Evolutionary conservation across 768 basidiomycete genomes (phyloP).

Genomic region (Termitomyces sp.): DNA sequence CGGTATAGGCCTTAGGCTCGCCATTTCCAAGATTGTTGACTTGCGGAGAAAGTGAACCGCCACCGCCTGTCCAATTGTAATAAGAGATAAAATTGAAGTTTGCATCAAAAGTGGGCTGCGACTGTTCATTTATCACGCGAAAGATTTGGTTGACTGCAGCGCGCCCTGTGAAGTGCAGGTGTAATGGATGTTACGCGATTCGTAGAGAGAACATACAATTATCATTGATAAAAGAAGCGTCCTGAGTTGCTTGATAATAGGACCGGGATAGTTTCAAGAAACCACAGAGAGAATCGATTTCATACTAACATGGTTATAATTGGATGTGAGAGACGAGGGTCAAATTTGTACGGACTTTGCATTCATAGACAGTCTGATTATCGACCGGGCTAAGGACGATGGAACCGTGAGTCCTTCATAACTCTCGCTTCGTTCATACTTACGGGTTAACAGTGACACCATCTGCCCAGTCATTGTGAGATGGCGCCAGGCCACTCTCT

Average conservation of each 20-base stretch:
- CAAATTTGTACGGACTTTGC: slow-evolving; percentile 47
- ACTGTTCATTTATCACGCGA: slow-evolving; percentile 72
- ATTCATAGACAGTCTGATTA: slow-evolving; percentile 70
- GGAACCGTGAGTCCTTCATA: background rate
- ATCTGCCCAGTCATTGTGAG: slow-evolving; percentile 64
- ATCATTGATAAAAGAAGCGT: slow-evolving; percentile 63
- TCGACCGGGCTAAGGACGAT: slow-evolving; percentile 48
- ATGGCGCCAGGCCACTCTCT: slow-evolving; percentile 60
- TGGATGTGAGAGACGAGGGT: background rate
- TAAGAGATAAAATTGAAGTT: slow-evolving; percentile 71
- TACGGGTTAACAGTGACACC: slow-evolving; percentile 72
- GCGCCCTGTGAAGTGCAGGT: slow-evolving; percentile 41
- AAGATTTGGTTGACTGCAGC: slow-evolving; percentile 67
- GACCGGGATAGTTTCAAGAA: slow-evolving; percentile 74
- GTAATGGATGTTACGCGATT: background rate
- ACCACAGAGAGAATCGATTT: slow-evolving; percentile 73
- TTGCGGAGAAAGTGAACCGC: slow-evolving; percentile 54
- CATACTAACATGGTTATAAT: slow-evolving; percentile 41
- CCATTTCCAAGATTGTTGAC: slow-evolving; percentile 68
- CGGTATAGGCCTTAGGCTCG: slow-evolving; percentile 71
- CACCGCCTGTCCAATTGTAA: slow-evolving; percentile 78
- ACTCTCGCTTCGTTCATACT: slow-evolving; percentile 17
- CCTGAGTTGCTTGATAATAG: slow-evolving; percentile 68
- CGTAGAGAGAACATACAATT: slow-evolving; percentile 42
- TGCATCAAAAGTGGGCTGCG: slow-evolving; percentile 62